Percentiles rank a stretch among this genome's conserved stretches.
These are phyloP conservation scores for Aspergillus luchuensis DNA, from an alignment of 2,329 filamentous ascomycete species.

Conservation along the genomic window DNA sequence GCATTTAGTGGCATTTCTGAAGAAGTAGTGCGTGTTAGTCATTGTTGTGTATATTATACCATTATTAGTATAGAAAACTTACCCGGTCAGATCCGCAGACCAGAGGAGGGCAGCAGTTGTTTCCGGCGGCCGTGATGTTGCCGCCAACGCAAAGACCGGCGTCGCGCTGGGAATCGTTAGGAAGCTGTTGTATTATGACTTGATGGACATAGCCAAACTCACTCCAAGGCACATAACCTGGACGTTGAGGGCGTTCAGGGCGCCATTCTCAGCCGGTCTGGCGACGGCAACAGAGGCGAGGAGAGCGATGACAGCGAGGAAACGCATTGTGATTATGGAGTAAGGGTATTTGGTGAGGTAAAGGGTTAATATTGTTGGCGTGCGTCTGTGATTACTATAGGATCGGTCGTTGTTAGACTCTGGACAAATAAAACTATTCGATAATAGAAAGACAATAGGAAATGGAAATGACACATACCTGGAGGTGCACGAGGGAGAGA, in stretches of 20 bases:
- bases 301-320: conserved; percentile 14
- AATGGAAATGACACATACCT: background rate
- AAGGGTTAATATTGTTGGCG: background rate
- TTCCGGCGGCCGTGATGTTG: conserved; percentile 9
- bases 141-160: conserved; percentile 5
- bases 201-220: background rate
- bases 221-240: conserved; percentile 12
- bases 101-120: conserved; percentile 15
- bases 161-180: background rate
- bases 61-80: background rate
- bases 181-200: background rate
- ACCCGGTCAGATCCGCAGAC: conserved; percentile 16
- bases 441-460: too few species aligned
- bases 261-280: conserved; percentile 8
- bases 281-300: conserved; percentile 11
- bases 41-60: background rate
- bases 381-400: too few species aligned
- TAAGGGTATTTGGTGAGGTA: background rate
- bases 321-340: conserved; percentile 13
- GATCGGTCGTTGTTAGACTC: too few species aligned
- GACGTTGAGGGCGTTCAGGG: background rate
- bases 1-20: background rate
- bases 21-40: background rate
- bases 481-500: background rate
- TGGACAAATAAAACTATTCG: too few species aligned